These are phyloP conservation scores for Citeromyces nyonsensis DNA, from an alignment of 805 yeast species.

Conservation along the genomic window DNA sequence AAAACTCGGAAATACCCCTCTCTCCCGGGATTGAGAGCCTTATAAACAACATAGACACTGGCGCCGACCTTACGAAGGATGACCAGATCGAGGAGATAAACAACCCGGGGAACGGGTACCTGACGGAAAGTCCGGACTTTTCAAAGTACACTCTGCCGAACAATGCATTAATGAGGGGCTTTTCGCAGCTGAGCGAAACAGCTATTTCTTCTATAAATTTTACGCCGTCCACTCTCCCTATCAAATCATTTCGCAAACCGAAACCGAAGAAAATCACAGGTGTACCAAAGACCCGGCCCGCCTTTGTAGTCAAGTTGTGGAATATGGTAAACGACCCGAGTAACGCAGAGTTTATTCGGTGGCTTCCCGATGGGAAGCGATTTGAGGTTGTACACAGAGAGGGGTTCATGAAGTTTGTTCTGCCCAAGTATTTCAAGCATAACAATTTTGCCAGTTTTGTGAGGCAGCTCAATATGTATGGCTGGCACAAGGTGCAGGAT, in stretches of 20 bases:
- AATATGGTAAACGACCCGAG: conserved; percentile 77
- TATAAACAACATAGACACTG: too few relatives aligned
- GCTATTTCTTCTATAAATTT: too few relatives aligned
- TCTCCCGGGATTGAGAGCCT: too few relatives aligned
- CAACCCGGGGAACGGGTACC: too few relatives aligned
- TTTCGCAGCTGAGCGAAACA: too few relatives aligned
- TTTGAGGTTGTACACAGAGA: conserved; percentile 80
- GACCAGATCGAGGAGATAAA: too few relatives aligned
- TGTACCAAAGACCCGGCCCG: conserved; percentile 50
- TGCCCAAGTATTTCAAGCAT: conserved; percentile 92
- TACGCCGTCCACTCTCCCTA: too few relatives aligned
- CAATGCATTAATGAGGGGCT: too few relatives aligned
- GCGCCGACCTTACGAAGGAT: too few relatives aligned
- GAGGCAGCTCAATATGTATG: conserved; percentile 94
- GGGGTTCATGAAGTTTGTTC: conserved; percentile 61
- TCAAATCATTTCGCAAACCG: conserved; percentile 3
- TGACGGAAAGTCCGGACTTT: too few relatives aligned
- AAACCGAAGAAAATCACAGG: conserved; percentile 5
- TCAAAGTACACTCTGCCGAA: too few relatives aligned
- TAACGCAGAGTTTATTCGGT: conserved; percentile 58
- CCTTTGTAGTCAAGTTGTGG: conserved; percentile 91
- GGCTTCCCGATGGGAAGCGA: conserved; percentile 78
- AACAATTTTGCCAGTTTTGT: conserved; percentile 92
- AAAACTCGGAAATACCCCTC: too few relatives aligned
- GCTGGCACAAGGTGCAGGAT: conserved; percentile 98